These are phyloP conservation scores for Delonix regia DNA, from an alignment of 306 rosid genomes.

Conservation along the genomic window DNA sequence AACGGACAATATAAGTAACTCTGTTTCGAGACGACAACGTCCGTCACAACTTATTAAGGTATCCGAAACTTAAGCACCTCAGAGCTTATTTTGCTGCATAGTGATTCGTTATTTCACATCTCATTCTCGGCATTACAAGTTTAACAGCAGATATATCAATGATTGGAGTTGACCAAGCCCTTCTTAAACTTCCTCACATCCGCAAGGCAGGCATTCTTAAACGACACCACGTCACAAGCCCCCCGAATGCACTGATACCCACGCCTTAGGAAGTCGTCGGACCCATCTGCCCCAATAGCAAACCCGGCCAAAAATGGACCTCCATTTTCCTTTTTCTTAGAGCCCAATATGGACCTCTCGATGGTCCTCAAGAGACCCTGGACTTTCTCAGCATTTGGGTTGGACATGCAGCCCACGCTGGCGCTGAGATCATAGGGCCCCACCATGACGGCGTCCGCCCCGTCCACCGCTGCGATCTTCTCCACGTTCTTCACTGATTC, in stretches of 20 bases:
- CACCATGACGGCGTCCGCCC: not conserved
- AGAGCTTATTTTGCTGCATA: not conserved
- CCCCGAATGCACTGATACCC: slow-evolving; percentile 9
- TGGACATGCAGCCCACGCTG: not conserved
- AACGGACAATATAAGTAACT: not conserved
- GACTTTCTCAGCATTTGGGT: not conserved
- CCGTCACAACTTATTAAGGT: not conserved
- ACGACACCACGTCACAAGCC: not conserved
- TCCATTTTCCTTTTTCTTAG: not conserved
- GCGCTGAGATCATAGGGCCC: slow-evolving; percentile 7
- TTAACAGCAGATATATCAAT: not conserved
- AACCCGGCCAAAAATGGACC: slow-evolving; percentile 9
- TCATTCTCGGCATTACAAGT: no score
- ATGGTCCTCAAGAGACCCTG: not conserved
- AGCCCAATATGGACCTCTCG: not conserved
- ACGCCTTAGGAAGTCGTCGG: not conserved
- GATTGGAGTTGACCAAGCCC: not conserved
- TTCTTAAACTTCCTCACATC: not conserved
- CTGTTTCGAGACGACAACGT: not conserved
- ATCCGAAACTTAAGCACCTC: not conserved
- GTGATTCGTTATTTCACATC: not conserved
- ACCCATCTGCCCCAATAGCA: not conserved
- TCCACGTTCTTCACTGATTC: not conserved
- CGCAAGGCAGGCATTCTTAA: not conserved
- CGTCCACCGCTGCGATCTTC: not conserved